These are phyloP conservation scores for Chlorella sp. DNA, from an alignment of 139 green algal species.

Conservation along the genomic window DNA sequence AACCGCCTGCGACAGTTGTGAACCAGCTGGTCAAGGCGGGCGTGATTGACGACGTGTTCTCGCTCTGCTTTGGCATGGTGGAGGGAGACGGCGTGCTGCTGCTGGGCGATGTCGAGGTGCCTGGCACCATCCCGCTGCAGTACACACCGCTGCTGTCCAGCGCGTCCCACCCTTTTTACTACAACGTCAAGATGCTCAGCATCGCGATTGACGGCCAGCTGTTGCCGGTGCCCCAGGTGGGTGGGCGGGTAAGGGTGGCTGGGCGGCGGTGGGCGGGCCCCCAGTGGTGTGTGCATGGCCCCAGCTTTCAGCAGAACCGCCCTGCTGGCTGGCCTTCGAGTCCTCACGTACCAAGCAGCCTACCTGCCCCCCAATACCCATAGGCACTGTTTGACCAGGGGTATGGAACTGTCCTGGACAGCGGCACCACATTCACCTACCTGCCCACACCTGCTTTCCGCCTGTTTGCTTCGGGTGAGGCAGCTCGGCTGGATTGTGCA, in stretches of 20 bases:
- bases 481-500: conserved; percentile 20
- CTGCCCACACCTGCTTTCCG: conserved; percentile 78
- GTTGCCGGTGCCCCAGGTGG: conserved; percentile 31
- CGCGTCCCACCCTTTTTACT: conserved; percentile 76
- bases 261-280: no score
- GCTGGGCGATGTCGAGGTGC: conserved; percentile 56
- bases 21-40: conserved; percentile 75
- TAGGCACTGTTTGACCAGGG: conserved; percentile 57
- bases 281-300: no score
- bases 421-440: conserved; percentile 97
- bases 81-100: conserved; percentile 71
- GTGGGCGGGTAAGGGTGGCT: not conserved
- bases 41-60: conserved; percentile 83
- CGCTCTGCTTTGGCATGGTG: conserved; percentile 90
- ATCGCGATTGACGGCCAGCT: conserved; percentile 65
- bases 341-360: no score
- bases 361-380: not conserved
- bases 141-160: conserved; percentile 69
- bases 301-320: no score
- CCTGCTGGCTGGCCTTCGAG: no score
- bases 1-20: not conserved
- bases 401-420: conserved; percentile 94
- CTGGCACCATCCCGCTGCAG: conserved; percentile 38
- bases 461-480: conserved; percentile 48
- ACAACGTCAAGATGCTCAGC: conserved; percentile 71